A percentile compares a stretch with the other conserved stretches of the same genome.
These are phyloP conservation scores for Candida oleophila DNA, from an alignment of 805 yeast species.

Conservation along the genomic window DNA sequence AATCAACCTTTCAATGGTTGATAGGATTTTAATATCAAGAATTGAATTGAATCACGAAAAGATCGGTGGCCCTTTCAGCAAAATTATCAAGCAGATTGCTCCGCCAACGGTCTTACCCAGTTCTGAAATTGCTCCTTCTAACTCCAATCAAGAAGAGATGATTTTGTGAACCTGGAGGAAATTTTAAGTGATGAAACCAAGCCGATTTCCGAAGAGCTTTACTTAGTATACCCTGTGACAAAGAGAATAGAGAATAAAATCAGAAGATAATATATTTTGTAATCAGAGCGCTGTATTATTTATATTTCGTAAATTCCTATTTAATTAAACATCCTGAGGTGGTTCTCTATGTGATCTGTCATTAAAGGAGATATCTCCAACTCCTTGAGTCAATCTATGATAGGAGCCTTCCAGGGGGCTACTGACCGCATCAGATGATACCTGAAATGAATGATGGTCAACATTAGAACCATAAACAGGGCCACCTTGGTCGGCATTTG, in stretches of 20 bases:
- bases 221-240: no score
- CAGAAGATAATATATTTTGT: no score
- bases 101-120: neutral
- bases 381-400: neutral
- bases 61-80: constrained; percentile 33
- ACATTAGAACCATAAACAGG: neutral
- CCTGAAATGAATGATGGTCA: neutral
- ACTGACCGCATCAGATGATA: neutral
- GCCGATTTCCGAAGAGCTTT: no score
- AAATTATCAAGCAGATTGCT: constrained; percentile 20
- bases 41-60: constrained; percentile 33
- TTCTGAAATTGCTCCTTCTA: neutral
- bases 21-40: constrained; percentile 24
- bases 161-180: no score
- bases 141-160: neutral
- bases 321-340: neutral
- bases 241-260: no score
- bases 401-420: neutral
- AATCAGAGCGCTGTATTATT: no score
- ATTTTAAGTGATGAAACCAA: no score
- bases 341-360: neutral
- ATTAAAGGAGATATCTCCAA: neutral
- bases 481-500: no score
- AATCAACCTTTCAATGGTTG: constrained; percentile 30
- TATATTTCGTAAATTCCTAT: no score